These are phyloP conservation scores for Butyriboletus appendiculatus DNA, from an alignment of 1,284 basidiomycete species.

Conservation along the genomic window DNA sequence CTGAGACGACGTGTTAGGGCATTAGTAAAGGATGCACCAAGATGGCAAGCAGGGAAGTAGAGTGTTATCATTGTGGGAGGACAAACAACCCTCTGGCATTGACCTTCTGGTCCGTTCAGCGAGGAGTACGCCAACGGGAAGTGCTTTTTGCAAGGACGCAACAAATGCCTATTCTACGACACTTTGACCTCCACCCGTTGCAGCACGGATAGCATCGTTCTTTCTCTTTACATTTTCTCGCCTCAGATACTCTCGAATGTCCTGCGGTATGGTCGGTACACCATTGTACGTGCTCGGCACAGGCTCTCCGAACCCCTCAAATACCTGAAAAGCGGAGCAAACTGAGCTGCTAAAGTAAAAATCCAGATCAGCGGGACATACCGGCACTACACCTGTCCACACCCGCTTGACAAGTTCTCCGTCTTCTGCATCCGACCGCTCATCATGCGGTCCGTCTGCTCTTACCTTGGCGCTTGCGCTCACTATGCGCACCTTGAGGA, in stretches of 20 bases:
- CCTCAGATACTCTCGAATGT: constrained; percentile 25
- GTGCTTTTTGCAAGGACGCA: neutral
- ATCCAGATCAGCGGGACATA: constrained; percentile 4
- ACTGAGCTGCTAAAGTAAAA: neutral
- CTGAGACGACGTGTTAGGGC: neutral
- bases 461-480: constrained; percentile 28
- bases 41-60: too few species aligned
- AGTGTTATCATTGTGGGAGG: neutral
- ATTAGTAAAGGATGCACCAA: neutral
- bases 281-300: constrained; percentile 25
- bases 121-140: neutral
- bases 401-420: constrained; percentile 14
- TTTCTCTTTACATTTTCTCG: constrained; percentile 26
- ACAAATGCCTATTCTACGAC: neutral
- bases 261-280: constrained; percentile 17
- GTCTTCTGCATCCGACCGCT: constrained; percentile 18
- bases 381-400: constrained; percentile 31
- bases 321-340: constrained; percentile 13
- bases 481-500: constrained; percentile 26
- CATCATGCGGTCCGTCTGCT: constrained; percentile 27
- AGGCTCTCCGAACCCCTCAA: constrained; percentile 29
- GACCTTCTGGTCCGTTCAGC: neutral
- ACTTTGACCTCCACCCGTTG: constrained; percentile 11
- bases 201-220: constrained; percentile 19
- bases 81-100: neutral